A percentile compares a stretch with the other conserved stretches of the same genome.
Conservation (phyloP, 371 early-diverging fungal genomes). For the Funneliformis caledonium region DNA sequence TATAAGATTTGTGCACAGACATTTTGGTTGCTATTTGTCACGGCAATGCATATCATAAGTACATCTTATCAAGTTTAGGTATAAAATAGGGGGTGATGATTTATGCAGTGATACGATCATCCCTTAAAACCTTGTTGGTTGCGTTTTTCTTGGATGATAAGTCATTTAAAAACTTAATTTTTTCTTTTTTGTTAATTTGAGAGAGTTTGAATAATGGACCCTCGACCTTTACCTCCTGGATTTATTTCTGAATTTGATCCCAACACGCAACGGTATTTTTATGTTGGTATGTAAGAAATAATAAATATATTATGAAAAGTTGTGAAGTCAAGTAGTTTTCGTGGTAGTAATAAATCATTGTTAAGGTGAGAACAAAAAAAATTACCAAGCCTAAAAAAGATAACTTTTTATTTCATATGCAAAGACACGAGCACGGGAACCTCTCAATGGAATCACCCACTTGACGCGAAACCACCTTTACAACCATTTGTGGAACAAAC, state of each 20-base stretch:
- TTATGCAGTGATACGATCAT: too few species aligned
- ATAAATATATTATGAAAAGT: neutral
- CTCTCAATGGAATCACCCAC: slow-evolving; percentile 6
- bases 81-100: too few species aligned
- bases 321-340: too few species aligned
- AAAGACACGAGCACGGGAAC: neutral
- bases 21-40: too few species aligned
- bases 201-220: neutral
- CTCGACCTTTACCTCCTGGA: slow-evolving; percentile 38
- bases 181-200: neutral
- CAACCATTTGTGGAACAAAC: neutral
- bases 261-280: slow-evolving; percentile 36
- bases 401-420: neutral
- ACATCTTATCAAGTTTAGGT: too few species aligned
- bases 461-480: neutral
- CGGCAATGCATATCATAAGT: too few species aligned
- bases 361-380: neutral
- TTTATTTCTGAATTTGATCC: slow-evolving; percentile 42
- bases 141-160: neutral
- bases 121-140: neutral
- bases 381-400: neutral
- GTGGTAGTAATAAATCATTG: too few species aligned
- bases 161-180: neutral
- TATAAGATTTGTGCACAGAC: too few species aligned
- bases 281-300: slow-evolving; percentile 20